Base-by-base conservation (phyloP, 75 land plant genomes). In the Ceratopteris richardii region DNA sequence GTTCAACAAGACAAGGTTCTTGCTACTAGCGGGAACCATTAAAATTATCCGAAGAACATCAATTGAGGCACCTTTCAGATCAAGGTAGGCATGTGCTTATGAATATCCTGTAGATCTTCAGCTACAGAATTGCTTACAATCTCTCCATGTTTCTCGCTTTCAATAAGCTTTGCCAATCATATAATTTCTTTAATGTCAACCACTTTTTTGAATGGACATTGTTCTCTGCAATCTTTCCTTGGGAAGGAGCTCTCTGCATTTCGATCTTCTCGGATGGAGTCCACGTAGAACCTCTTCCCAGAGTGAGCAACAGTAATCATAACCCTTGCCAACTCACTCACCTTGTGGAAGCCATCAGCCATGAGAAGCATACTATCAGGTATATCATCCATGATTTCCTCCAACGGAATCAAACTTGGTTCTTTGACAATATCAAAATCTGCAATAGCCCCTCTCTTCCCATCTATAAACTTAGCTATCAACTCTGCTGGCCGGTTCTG, bases 401-500 rank as follows among this genome's bases (percentile, higher is more conserved):
- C 73, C 36, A 46, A 61, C 36, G 96, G 81, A 65, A 86, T 71
- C 61, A 93, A 56, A 58, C 97, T 88, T 66, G 86, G 77, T 51
- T 85, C 92, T 66, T 78, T 86, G 40, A 94, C 90, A 42, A 90
- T 80, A 77, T 95, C 92, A 84, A 79, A 95, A 43, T 75, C 75
- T 7, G 99, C 99, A 9, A 95, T 77, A 31, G 99, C 96, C 57
- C 99, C 87, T 51, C 90, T 97, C 60, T 90, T 95, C 67, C 89
- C 92, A 74, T 95, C 99, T 55, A 95, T 68, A 73, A 90, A 95
- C 72, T 95, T 95, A 1, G 99, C 99, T 75, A 95, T 90, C 54
- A 95, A 62, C 67, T 95, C 99, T 63, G 99, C 99, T 36, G 99
- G 86, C 29, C 99, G 97, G 63, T 95, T 95, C 99, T 95, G 73